Evolutionary conservation across 2,329 filamentous ascomycete species (phyloP).

Genomic region (Alternaria ethzedia): DNA sequence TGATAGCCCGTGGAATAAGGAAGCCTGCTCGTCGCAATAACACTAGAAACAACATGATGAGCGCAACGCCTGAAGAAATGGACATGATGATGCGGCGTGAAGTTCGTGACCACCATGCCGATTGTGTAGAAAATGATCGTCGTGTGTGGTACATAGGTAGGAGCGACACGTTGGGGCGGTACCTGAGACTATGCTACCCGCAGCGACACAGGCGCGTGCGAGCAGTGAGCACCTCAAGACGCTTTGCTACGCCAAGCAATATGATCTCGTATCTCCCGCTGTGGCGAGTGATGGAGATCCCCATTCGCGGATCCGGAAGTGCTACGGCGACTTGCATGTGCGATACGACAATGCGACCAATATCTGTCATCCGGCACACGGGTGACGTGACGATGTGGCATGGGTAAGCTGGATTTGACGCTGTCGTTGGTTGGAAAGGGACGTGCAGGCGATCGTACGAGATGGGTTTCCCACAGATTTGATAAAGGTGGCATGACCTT

Average conservation of each 20-base stretch:
- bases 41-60: neutral
- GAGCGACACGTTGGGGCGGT: neutral
- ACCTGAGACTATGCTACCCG: neutral
- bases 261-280: neutral
- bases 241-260: too few species aligned
- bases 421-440: neutral
- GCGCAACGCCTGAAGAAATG: neutral
- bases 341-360: neutral
- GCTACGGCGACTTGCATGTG: neutral
- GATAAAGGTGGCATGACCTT: neutral
- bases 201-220: neutral
- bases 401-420: neutral
- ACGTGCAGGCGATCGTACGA: neutral
- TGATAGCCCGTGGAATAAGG: neutral
- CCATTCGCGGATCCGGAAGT: neutral
- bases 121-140: neutral
- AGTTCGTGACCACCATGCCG: neutral
- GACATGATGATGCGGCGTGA: neutral
- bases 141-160: neutral
- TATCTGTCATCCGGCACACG: neutral
- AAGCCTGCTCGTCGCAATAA: neutral
- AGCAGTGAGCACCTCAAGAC: too few species aligned
- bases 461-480: neutral
- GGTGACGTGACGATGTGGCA: neutral
- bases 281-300: neutral